These are phyloP conservation scores for Dothistroma septosporum DNA, from an alignment of 2,329 filamentous ascomycete genomes.

Conservation along the genomic window DNA sequence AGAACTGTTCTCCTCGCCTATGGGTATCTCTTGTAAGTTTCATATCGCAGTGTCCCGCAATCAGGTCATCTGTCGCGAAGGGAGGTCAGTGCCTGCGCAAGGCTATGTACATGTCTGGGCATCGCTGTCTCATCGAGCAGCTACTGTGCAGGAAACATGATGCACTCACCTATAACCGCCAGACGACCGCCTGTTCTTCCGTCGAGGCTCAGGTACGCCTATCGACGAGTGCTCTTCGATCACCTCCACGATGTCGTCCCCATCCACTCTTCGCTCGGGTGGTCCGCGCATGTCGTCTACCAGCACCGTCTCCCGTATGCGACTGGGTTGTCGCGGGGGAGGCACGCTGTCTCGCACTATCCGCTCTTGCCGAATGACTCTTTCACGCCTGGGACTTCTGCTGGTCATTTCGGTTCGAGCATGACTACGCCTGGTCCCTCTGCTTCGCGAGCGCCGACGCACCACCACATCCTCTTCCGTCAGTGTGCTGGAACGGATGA, in stretches of 20 bases:
- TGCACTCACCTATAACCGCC: constrained; percentile 48
- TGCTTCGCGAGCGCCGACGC: constrained; percentile 27
- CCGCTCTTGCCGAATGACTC: constrained; percentile 34
- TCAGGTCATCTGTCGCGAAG: constrained; percentile 5
- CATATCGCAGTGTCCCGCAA: neutral
- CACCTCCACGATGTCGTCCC: constrained; percentile 56
- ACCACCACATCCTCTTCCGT: constrained; percentile 34
- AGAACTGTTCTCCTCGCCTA: constrained; percentile 20
- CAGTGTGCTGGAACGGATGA: constrained; percentile 28
- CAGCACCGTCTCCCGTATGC: constrained; percentile 36
- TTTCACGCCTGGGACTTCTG: constrained; percentile 28
- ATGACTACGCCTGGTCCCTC: constrained; percentile 22
- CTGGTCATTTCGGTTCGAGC: constrained; percentile 32
- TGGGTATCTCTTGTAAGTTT: constrained; percentile 15
- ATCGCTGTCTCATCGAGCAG: constrained; percentile 1
- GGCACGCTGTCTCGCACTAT: constrained; percentile 32
- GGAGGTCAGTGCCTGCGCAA: constrained; percentile 9
- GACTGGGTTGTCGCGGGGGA: constrained; percentile 26
- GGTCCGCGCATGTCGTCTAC: constrained; percentile 40
- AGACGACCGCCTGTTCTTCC: constrained; percentile 37
- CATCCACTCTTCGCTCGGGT: constrained; percentile 40
- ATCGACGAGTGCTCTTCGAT: constrained; percentile 53
- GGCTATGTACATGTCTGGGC: neutral
- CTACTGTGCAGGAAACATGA: neutral
- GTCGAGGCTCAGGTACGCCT: constrained; percentile 35